Evolutionary conservation across 768 basidiomycete species (phyloP).

Genomic region (Nevesoporus exiguus): DNA sequence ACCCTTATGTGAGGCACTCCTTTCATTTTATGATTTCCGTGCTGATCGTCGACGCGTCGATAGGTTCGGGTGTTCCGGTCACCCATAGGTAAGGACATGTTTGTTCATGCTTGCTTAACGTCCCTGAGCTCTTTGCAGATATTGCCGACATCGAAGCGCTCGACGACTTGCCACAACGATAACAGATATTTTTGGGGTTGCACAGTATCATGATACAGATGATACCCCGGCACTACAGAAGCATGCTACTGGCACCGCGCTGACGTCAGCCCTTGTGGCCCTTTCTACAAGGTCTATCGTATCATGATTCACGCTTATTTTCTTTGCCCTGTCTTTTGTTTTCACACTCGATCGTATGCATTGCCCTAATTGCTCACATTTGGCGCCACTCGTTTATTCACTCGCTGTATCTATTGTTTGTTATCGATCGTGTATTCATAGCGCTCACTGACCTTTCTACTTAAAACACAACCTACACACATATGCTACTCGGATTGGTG

Average conservation of each 20-base stretch:
- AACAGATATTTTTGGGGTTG: not conserved
- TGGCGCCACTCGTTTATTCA: constrained; percentile 3
- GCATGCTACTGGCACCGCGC: not conserved
- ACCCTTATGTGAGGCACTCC: constrained; percentile 29
- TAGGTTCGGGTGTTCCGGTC: constrained; percentile 31
- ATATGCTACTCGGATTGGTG: constrained; percentile 5
- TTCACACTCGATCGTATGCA: constrained; percentile 8
- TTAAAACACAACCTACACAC: constrained; percentile 3
- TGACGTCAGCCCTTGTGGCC: not conserved
- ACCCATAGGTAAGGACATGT: constrained; percentile 27
- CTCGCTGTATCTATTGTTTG: constrained; percentile 22
- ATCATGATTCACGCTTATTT: not conserved
- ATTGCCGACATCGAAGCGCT: constrained; percentile 28
- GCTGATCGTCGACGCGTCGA: constrained; percentile 6
- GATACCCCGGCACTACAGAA: constrained; percentile 2
- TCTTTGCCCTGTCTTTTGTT: not conserved
- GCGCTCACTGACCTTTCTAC: not conserved
- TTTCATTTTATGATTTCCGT: not conserved
- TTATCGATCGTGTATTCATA: constrained; percentile 23
- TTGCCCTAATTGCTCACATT: constrained; percentile 11
- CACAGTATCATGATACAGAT: not conserved
- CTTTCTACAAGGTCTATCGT: not conserved
- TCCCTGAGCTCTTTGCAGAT: constrained; percentile 18
- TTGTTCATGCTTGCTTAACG: not conserved
- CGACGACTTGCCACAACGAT: constrained; percentile 21